Base-by-base conservation (phyloP, 2,329 filamentous ascomycete species). In the Fragosphaeria purpurea region DNA sequence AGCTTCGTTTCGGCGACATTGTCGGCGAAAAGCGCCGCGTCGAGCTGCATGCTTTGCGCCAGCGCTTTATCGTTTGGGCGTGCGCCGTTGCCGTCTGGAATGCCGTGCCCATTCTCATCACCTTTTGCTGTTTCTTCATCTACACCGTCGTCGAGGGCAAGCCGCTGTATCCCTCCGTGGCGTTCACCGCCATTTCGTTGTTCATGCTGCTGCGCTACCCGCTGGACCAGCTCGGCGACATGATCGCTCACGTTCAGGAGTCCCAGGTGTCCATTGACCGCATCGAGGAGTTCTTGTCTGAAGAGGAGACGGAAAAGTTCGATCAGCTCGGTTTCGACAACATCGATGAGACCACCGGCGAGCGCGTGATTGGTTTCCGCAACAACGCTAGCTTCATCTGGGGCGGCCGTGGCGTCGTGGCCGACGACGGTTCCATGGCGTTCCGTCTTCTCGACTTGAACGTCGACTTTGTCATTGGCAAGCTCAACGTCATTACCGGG, bases 241-340 rank as follows among this genome's bases (percentile, higher is more conserved):
- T 98, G 93, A 85, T 97, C 62, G 93, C 93, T 9, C 93, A 97
- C 68, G 90, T 98, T 4, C 89, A 96, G 69, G 93, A 98, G 68
- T 88, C 90, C 31, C 95, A 95, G 70, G 91, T 98, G 22, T 98
- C 93, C 0, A 83, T 98, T 47, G 90, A 96, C 62, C 90, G 93
- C 73, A 88, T 98, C 7, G 91, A 98, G 62, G 86, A 95, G 59
- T 98, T 96, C 61, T 68, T 98, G 41, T 83, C 77, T 51, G 93
- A 98, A 64, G 89, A 93, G 7, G 93, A 98, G 70, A 98, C 93
- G 0, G 88, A 94, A 52, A 98, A 98, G 66, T 97, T 96, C 63
- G 74, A 79, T 39, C 93, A 97, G 63, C 76, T 98, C 1, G 79
- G 83, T 10, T 71, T 80, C 33, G 80, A 85, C 54, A 85, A 85